A percentile compares a stretch with the other conserved stretches of the same genome.
phyloP scores from a whole-genome alignment of 164 flowering plant species.

The Piper betle region DNA sequence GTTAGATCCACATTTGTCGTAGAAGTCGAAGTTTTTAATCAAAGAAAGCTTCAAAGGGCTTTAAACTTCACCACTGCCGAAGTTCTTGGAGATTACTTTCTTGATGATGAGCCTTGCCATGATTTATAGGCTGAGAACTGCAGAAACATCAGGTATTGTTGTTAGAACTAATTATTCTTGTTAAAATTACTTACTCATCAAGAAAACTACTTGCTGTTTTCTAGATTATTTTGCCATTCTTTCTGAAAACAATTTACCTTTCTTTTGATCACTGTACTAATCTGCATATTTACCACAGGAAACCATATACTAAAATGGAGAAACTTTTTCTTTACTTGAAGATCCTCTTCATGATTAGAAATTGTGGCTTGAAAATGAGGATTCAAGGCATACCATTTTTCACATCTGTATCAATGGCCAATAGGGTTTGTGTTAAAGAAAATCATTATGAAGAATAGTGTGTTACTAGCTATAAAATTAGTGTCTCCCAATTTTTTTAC shows the following conservation, averaged over 20 bases:
- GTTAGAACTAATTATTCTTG: no score
- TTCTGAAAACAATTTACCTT: no score
- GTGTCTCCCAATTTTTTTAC: no score
- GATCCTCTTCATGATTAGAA: background rate
- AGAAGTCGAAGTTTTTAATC: conserved; percentile 74
- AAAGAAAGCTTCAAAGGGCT: conserved; percentile 57
- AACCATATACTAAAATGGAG: background rate
- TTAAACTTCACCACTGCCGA: conserved; percentile 44
- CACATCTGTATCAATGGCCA: no score
- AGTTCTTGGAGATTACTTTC: conserved; percentile 47
- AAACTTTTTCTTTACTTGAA: background rate
- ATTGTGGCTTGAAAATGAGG: no score
- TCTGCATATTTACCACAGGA: background rate
- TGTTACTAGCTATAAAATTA: background rate
- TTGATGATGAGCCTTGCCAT: conserved; percentile 25
- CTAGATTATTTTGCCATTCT: no score
- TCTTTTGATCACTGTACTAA: no score
- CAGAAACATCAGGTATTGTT: conserved; percentile 16
- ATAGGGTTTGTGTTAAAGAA: no score
- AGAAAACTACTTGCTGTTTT: no score
- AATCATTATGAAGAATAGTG: background rate
- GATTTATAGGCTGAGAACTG: conserved; percentile 4
- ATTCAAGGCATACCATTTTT: no score
- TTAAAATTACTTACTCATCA: background rate
- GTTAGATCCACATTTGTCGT: conserved; percentile 65